These are phyloP conservation scores for Trametes gibbosa DNA, from an alignment of 768 basidiomycete genomes.

Conservation along the genomic window DNA sequence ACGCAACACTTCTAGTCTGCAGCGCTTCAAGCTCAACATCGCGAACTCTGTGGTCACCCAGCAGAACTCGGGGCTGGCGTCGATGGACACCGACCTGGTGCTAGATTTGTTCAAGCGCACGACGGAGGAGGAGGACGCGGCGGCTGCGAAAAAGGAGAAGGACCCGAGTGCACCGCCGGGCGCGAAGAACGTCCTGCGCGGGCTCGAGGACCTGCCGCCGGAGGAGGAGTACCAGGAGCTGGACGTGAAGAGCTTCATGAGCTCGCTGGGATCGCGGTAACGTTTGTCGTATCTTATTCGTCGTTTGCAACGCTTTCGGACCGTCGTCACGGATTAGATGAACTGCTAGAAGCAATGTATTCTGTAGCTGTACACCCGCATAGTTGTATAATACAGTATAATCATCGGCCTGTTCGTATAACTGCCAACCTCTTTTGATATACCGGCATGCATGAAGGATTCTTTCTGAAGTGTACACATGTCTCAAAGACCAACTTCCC, in stretches of 20 bases:
- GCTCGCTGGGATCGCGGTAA: constrained; percentile 57
- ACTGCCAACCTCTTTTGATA: too few species aligned
- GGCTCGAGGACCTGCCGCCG: constrained; percentile 86
- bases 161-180: constrained; percentile 52
- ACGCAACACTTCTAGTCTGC: constrained; percentile 53
- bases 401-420: not conserved
- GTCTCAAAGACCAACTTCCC: too few species aligned
- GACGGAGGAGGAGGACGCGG: constrained; percentile 69
- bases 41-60: constrained; percentile 96
- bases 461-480: too few species aligned
- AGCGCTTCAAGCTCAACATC: constrained; percentile 98
- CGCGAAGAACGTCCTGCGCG: constrained; percentile 84
- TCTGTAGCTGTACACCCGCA: constrained; percentile 19
- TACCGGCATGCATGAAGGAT: too few species aligned
- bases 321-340: constrained; percentile 16
- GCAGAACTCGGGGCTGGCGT: constrained; percentile 89
- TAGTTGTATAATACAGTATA: constrained; percentile 22
- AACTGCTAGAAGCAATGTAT: constrained; percentile 18
- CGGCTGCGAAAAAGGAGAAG: constrained; percentile 52
- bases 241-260: constrained; percentile 86
- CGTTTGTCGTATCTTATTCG: constrained; percentile 25
- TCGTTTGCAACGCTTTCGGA: constrained; percentile 20
- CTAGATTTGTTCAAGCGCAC: constrained; percentile 89
- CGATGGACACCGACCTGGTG: constrained; percentile 97
- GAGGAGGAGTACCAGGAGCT: constrained; percentile 92